Evolutionary conservation across 208 protist genomes (phyloP).

Genomic region (Endotrypanum monterogeii): DNA sequence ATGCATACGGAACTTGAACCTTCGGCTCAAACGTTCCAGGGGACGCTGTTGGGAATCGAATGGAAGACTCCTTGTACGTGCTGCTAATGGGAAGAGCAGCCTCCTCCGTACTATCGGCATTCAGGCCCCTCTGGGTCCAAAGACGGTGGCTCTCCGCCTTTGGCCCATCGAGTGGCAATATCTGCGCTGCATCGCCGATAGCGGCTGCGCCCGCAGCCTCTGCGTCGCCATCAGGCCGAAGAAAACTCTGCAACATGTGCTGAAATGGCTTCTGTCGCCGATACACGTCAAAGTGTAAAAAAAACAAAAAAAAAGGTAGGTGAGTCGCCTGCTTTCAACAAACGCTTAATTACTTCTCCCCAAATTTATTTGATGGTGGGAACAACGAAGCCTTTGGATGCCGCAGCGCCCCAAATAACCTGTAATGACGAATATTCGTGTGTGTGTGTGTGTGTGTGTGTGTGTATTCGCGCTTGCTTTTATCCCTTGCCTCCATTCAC

Average conservation of each 20-base stretch:
- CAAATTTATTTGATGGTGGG: background rate
- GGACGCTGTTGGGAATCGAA: slow-evolving; percentile 80
- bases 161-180: background rate
- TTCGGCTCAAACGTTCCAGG: slow-evolving; percentile 94
- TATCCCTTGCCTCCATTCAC: too few relatives aligned
- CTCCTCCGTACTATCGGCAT: background rate
- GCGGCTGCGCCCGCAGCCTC: background rate
- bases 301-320: background rate
- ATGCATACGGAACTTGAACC: slow-evolving; percentile 94
- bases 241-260: slow-evolving; percentile 59
- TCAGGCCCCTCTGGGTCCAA: background rate
- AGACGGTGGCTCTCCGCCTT: slow-evolving; percentile 20
- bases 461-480: too few relatives aligned
- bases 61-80: slow-evolving; percentile 78
- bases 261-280: background rate
- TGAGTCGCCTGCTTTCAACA: background rate
- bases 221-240: slow-evolving; percentile 38
- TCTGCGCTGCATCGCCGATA: background rate
- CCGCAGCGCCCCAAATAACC: background rate
- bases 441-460: background rate
- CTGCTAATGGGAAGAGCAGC: slow-evolving; percentile 53
- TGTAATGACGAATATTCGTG: background rate
- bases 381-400: background rate
- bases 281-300: background rate
- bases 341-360: background rate